Percentiles rank a stretch among this genome's conserved stretches.
These are phyloP conservation scores for Primulina huaijiensis DNA, from an alignment of 257 asterid genomes.

Conservation along the genomic window DNA sequence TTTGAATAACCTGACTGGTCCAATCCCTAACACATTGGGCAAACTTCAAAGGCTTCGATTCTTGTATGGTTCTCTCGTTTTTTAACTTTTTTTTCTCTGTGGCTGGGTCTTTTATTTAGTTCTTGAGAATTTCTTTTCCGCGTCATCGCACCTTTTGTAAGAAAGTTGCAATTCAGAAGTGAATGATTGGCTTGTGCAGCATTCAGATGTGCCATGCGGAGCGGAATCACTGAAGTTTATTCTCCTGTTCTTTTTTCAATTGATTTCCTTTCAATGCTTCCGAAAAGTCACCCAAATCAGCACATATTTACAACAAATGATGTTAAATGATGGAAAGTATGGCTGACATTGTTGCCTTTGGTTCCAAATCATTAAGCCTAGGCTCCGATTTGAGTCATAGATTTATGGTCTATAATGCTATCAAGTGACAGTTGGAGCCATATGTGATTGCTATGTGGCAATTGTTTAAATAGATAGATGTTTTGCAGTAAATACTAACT, in stretches of 20 bases:
- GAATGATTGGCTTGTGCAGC: background rate
- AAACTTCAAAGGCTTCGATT: constrained; percentile 71
- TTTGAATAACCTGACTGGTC: constrained; percentile 61
- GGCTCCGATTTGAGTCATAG: background rate
- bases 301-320: background rate
- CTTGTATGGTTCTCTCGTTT: constrained; percentile 50
- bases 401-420: background rate
- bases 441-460: background rate
- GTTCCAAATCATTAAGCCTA: background rate
- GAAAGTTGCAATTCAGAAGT: constrained; percentile 6
- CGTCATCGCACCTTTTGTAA: background rate
- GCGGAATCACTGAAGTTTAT: background rate
- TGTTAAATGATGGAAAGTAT: background rate
- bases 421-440: background rate
- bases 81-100: background rate
- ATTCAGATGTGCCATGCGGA: background rate
- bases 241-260: background rate
- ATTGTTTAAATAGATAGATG: background rate
- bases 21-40: constrained; percentile 73
- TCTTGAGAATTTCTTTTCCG: constrained; percentile 17
- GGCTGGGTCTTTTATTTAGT: constrained; percentile 3
- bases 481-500: background rate
- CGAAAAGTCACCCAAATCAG: background rate
- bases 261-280: background rate
- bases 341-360: background rate